Evolutionary conservation across 371 early-diverging fungal species (phyloP), one percentile per base, ranked within the genome.

Genomic region (Basidiobolus meristosporus): DNA sequence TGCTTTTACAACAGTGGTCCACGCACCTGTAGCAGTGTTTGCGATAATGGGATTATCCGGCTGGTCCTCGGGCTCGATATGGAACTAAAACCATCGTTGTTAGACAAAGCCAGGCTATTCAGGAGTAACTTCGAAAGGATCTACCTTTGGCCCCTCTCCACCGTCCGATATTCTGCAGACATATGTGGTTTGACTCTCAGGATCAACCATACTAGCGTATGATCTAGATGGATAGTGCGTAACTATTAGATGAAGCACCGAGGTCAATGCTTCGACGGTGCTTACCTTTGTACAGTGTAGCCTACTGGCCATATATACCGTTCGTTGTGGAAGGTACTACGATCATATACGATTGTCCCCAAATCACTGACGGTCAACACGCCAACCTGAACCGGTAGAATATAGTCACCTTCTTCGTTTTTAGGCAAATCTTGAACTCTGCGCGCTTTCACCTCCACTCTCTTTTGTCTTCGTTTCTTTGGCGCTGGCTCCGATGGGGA

Each of bases 231-330:
- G n/a, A n/a, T n/a, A n/a, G n/a, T n/a, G n/a, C n/a, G n/a, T n/a
- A n/a, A n/a, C n/a, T n/a, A n/a, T n/a, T n/a, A n/a, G n/a, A n/a
- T n/a, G n/a, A n/a, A n/a, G n/a, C n/a, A n/a, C n/a, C n/a, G n/a
- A n/a, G n/a, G n/a, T n/a, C n/a, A n/a, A n/a, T n/a, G n/a, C n/a
- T n/a, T n/a, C n/a, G n/a, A n/a, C n/a, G n/a, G n/a, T n/a, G n/a
- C n/a, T n/a, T n/a, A n/a, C n/a, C 88, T 57, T 45, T 60, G 51
- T 2, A 71, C 65, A 34, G 56, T 70, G 53, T 82, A 93, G 14
- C 91, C 91, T 3, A 83, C 80, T 9, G 93, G 87, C 56, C 75
- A 93, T 38, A 93, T 88, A 46, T 93, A 91, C 7, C 90, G 71
- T 39, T 86, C 81, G 40, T 78, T 85, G 43, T 93, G 92, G 50